Evolutionary conservation across 1,284 basidiomycete species (phyloP).

Genomic region (Irpex sp.): DNA sequence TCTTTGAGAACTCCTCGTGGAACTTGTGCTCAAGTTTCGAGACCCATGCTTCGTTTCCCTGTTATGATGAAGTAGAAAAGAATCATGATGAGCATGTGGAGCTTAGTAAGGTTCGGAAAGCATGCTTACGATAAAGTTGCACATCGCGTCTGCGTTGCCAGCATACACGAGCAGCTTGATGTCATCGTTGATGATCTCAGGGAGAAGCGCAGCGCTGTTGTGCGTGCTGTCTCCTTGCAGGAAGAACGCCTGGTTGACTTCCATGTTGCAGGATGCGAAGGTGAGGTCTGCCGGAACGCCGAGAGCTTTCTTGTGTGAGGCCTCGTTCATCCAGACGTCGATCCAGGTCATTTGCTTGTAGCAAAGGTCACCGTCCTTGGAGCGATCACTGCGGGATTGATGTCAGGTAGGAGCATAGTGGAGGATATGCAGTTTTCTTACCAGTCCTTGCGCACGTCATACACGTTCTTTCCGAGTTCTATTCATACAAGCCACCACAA

Average conservation of each 20-base stretch:
- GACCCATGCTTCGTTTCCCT: conserved; percentile 75
- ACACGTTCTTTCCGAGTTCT: conserved; percentile 69
- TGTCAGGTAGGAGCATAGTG: not conserved
- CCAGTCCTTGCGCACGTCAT: conserved; percentile 81
- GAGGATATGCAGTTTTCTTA: not conserved
- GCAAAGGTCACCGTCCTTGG: conserved; percentile 66
- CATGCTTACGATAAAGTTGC: conserved; percentile 61
- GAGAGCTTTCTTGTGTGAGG: conserved; percentile 66
- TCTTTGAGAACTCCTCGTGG: conserved; percentile 51
- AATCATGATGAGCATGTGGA: not conserved
- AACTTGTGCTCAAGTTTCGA: conserved; percentile 56
- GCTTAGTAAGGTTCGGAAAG: conserved; percentile 13
- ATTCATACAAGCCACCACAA: too few relatives aligned
- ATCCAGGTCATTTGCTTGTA: conserved; percentile 79
- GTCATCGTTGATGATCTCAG: conserved; percentile 70
- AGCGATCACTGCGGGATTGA: conserved; percentile 36
- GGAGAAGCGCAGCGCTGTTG: conserved; percentile 69
- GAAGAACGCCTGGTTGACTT: conserved; percentile 65
- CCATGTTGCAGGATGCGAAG: conserved; percentile 56
- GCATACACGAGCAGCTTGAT: conserved; percentile 79
- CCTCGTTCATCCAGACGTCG: conserved; percentile 72
- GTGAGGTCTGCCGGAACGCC: conserved; percentile 57
- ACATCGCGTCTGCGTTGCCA: conserved; percentile 72
- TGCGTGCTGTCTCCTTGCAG: conserved; percentile 76
- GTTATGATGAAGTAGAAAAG: not conserved